A percentile compares a stretch with the other conserved stretches of the same genome.
These are phyloP conservation scores for Darksidea phi DNA, from an alignment of 495 filamentous ascomycete genomes.

Conservation along the genomic window DNA sequence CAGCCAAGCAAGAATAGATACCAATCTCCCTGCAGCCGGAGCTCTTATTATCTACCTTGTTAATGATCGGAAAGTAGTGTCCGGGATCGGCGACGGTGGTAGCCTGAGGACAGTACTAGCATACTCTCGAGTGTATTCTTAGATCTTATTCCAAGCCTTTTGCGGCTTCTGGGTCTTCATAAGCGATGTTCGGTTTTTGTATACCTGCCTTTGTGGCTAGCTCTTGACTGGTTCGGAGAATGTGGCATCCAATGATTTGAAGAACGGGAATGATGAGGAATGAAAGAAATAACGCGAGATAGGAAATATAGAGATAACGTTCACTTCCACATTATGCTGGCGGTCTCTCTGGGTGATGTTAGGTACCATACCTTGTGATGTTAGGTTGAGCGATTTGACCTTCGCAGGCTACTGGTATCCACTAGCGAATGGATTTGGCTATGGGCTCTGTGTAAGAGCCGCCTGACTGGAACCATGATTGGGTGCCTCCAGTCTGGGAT, in stretches of 20 bases:
- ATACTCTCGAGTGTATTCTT: constrained; percentile 5
- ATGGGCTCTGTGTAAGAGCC: no score
- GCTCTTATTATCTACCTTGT: not conserved
- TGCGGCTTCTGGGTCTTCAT: no score
- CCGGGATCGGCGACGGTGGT: not conserved
- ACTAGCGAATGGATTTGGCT: no score
- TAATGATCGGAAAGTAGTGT: not conserved
- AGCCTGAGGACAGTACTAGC: constrained; percentile 2
- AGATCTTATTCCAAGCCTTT: no score
- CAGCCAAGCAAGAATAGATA: not conserved
- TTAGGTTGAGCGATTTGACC: not conserved
- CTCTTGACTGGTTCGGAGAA: constrained; percentile 34
- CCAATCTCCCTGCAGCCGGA: not conserved
- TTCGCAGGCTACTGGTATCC: no score
- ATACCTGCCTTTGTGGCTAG: constrained; percentile 1
- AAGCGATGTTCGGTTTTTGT: no score
- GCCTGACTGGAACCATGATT: no score
- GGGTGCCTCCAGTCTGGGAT: no score
- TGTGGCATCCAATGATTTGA: not conserved
- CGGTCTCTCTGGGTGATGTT: not conserved
- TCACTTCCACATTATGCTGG: not conserved
- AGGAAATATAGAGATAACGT: not conserved
- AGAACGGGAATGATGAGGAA: not conserved
- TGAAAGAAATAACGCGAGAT: not conserved
- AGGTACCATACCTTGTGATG: not conserved